Conservation (phyloP, 2,329 filamentous ascomycete genomes). For the Fusarium irregulare region DNA sequence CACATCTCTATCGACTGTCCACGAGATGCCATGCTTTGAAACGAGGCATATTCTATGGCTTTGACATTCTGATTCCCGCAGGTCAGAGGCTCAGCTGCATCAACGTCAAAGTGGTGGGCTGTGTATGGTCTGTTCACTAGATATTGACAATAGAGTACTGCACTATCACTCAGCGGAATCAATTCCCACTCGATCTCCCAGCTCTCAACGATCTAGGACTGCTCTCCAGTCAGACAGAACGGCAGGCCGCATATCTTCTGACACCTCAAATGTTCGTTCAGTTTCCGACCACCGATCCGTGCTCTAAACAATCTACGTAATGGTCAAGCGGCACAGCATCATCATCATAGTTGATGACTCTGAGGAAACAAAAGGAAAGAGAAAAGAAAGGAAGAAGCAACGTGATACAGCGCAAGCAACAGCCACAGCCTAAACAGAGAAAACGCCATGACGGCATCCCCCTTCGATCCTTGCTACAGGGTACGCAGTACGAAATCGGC, state of each 20-base stretch:
- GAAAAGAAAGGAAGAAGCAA: constrained; percentile 28
- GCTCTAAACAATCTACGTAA: constrained; percentile 34
- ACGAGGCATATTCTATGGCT: constrained; percentile 13
- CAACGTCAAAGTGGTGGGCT: constrained; percentile 15
- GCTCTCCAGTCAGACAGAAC: constrained; percentile 13
- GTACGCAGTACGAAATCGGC: constrained; percentile 12
- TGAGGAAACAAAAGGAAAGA: constrained; percentile 22
- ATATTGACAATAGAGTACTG: neutral
- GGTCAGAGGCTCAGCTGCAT: constrained; percentile 32
- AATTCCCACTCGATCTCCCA: neutral
- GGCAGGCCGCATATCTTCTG: constrained; percentile 30
- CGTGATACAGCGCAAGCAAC: constrained; percentile 15
- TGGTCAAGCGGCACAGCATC: constrained; percentile 15
- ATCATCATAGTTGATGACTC: constrained; percentile 21
- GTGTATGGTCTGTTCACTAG: constrained; percentile 9
- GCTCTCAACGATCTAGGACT: constrained; percentile 18
- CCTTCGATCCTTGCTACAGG: constrained; percentile 31
- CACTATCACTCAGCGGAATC: neutral
- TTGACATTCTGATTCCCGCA: neutral
- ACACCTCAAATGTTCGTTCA: constrained; percentile 19
- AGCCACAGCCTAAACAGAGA: neutral
- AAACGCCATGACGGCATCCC: constrained; percentile 34
- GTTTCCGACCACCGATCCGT: constrained; percentile 4
- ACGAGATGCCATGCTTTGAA: constrained; percentile 37
- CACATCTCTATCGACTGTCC: neutral